phyloP scores from a whole-genome alignment of 2,329 filamentous ascomycete species.

The Aschersonia sp. region DNA sequence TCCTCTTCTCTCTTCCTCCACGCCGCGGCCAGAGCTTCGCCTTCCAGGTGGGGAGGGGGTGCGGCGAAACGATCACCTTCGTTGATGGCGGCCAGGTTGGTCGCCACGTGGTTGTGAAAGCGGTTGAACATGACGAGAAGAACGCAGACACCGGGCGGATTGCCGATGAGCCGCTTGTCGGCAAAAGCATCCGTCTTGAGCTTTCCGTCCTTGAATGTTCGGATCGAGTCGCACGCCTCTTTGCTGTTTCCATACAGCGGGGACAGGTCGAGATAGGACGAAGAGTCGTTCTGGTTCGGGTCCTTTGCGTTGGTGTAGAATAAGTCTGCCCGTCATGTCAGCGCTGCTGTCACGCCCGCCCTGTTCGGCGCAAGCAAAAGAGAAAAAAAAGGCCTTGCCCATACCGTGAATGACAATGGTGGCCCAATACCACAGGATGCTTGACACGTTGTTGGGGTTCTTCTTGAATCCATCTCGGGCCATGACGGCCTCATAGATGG shows the following conservation, averaged over 20 bases:
- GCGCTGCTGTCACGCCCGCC: fast-evolving
- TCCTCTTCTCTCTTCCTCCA: constrained; percentile 65
- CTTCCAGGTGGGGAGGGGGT: constrained; percentile 34
- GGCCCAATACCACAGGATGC: constrained; percentile 58
- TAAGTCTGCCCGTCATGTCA: constrained; percentile 29
- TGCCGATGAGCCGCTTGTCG: constrained; percentile 53
- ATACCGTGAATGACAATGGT: constrained; percentile 58
- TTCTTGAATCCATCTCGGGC: constrained; percentile 31
- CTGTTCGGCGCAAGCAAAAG: neutral
- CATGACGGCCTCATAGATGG: constrained; percentile 51
- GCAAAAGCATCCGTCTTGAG: constrained; percentile 61
- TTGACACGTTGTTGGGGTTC: constrained; percentile 60
- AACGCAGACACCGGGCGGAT: constrained; percentile 58
- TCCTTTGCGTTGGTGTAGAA: constrained; percentile 56
- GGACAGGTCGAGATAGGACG: constrained; percentile 57
- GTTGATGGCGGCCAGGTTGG: constrained; percentile 72
- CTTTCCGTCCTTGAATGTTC: constrained; percentile 55
- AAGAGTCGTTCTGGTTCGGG: constrained; percentile 47
- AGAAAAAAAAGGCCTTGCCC: constrained; percentile 2
- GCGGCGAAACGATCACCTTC: constrained; percentile 65
- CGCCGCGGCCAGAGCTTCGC: constrained; percentile 32
- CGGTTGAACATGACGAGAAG: constrained; percentile 66
- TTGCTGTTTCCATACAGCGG: constrained; percentile 59
- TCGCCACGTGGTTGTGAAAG: constrained; percentile 78
- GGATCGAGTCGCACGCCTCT: constrained; percentile 48